Evolutionary conservation across 495 filamentous ascomycete species (phyloP), one percentile per base, ranked within the genome.

Genomic region (Penicillium paradoxum): DNA sequence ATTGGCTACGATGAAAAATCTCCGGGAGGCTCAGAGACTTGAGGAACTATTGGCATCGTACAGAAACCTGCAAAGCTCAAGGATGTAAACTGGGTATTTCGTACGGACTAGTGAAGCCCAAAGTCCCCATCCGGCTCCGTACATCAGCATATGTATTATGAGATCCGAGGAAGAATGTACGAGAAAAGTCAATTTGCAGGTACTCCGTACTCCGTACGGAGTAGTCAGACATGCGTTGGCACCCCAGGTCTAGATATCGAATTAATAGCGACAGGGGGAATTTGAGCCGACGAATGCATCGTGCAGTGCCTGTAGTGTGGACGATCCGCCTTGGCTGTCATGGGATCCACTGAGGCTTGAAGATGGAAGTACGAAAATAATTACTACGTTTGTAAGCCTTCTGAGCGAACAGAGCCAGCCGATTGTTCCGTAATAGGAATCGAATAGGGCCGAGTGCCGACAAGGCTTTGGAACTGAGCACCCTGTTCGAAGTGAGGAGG

Each of bases 321-420:
- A 32, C 18, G 48, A 41, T 41, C 48, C 14, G 33, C 34, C 34
- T 33, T 9, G 39, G 27, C 27, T 51, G n/a, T 15, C 24, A 37
- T 1, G 17, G 38, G 38, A 51, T 43, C 49, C 49, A 51, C 49
- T 51, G 47, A 41, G 47, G 39, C 49, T 51, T 43, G 38, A 19
- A 41, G 19, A 30, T 49, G 49, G n/a, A 48, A 46, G 44, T 24
- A 49, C 18, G 6, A 15, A 10, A n/a, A 29, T 21, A n/a, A 32
- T 9, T 14, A 41, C 21, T 8, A 32, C 29, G 2, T 32, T 2
- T 7, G 6, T 32, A n/a, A n/a, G n/a, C n/a, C n/a, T n/a, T n/a
- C n/a, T n/a, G n/a, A n/a, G n/a, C n/a, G n/a, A n/a, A n/a, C n/a
- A n/a, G n/a, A n/a, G n/a, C n/a, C n/a, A n/a, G n/a, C n/a, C n/a